Base-by-base conservation (phyloP, 768 basidiomycete genomes). In the Boletus rubescentipes region DNA sequence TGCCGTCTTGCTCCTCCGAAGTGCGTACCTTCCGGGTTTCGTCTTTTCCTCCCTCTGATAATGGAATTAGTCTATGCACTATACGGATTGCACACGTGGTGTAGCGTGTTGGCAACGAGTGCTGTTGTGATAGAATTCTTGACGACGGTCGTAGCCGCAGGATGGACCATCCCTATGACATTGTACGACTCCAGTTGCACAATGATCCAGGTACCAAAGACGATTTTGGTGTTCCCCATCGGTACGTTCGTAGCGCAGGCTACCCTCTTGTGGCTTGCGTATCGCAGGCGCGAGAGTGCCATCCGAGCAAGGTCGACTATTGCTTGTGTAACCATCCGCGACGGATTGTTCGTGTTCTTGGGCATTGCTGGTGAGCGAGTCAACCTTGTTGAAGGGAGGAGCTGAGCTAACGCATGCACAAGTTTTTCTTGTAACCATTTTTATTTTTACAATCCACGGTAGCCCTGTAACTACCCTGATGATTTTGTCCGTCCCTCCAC, bases 241-340 rank as follows among this genome's bases (percentile, higher is more conserved):
- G 61, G 58, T 12, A 52, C 50, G 5, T 43, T 59, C 6, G 8
- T 35, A 18, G 51, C 66, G 1, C 62, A 64, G 45, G 14, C 31
- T n/a, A 23, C 58, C 15, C 57, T 69, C 42, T 4, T 69, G 20
- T 58, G 49, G 55, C 37, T 67, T 42, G 52, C 57, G 6, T 64
- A 39, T 43, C 60, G 51, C 38, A 62, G 57, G 41, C 58, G 54
- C 23, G 26, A 51, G 9, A 47, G 16, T 10, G 30, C 15, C n/a
- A 12, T 9, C 21, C 55, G 35, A 42, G 16, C 23, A 10, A 46
- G 53, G 29, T 14, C 32, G 9, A 45, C 40, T 8, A 38, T 62
- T 29, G 55, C 54, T 10, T 65, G 52, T 14, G 36, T 64, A 1
- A 68, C 67, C 11, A 61, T 67, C n/a, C 59, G 67, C 3, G 66